Conservation (phyloP, 108 stramenopile species). For the Discostella stelligeroides region DNA sequence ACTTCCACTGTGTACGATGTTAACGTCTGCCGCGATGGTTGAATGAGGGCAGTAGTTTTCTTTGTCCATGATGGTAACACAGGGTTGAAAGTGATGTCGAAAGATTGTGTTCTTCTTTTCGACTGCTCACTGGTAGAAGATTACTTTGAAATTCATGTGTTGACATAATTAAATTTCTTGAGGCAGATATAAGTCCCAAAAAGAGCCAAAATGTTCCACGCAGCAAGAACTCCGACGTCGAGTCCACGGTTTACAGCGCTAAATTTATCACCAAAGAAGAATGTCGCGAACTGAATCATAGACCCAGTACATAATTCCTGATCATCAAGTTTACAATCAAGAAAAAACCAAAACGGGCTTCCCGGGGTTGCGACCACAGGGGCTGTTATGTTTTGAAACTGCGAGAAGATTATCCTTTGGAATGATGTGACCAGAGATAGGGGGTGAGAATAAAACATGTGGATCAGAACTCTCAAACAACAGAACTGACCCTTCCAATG, state of each 20-base stretch:
- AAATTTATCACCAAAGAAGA: conserved; percentile 50
- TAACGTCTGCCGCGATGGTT: no score
- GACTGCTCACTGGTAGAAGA: no score
- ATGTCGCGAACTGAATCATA: conserved; percentile 28
- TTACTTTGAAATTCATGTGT: conserved; percentile 24
- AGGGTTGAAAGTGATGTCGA: no score
- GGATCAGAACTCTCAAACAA: not conserved
- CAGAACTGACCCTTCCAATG: conserved; percentile 24
- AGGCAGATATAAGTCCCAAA: conserved; percentile 22
- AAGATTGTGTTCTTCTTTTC: no score
- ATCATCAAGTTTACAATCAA: conserved; percentile 18
- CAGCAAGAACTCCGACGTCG: conserved; percentile 35
- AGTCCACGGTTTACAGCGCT: conserved; percentile 21
- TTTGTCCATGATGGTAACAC: no score
- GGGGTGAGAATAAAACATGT: no score
- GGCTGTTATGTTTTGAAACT: conserved; percentile 30
- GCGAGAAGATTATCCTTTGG: conserved; percentile 29
- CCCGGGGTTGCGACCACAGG: conserved; percentile 13
- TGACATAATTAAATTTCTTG: conserved; percentile 34
- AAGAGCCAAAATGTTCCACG: conserved; percentile 17
- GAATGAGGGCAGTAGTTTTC: no score
- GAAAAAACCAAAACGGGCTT: conserved; percentile 35
- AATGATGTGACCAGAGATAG: not conserved
- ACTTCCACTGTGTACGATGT: no score
- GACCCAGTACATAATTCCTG: conserved; percentile 21